Evolutionary conservation across 1,139 yeast genomes (phyloP), one percentile per base, ranked within the genome.

Genomic region (Pichia sp.): DNA sequence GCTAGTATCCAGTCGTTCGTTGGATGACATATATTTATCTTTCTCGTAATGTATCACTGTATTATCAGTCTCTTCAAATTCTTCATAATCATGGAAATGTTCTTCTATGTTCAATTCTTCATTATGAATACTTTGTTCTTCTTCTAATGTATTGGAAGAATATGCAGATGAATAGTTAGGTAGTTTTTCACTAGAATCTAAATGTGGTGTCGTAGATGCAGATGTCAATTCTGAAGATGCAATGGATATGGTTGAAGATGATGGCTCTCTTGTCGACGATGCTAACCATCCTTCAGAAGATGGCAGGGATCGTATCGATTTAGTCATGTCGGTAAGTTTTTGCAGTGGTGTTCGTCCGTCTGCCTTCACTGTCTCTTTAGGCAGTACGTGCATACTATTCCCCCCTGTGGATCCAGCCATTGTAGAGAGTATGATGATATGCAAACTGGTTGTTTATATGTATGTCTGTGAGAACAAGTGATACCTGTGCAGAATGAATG

Each of bases 31-130:
- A 11, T 17, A 18, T n/a, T 18, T 14, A 3, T 24, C 18, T 4
- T 24, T 24, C 15, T 30, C 15, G 20, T 42, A 39, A 22, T 45
- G 42, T 15, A 47, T 42, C 14, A 47, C 51, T 2, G 51, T 47
- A 30, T 36, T 22, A 15, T 47, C 51, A 4, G 48, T 34, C 11
- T 44, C 45, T 30, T 38, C 18, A 6, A 31, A 19, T 27, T 19
- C 19, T 5, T 34, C 39, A n/a, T 34, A 38, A 10, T 34, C 27
- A 11, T 35, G 20, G 4, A 12, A 34, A 12, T 12, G 19, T 6
- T 11, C 17, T n/a, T 30, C 24, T 31, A n/a, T 28, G 4, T 37
- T 6, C 7, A 27, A 28, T 2, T 28, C 31, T 10, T 28, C 14
- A 28, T 12, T 3, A 28, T 28, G n/a, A 11, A 14, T 5, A 15